Percentiles rank a stretch among this genome's conserved stretches.
These are phyloP conservation scores for Peltaster fructicola DNA, from an alignment of 2,329 filamentous ascomycete genomes.

Conservation along the genomic window DNA sequence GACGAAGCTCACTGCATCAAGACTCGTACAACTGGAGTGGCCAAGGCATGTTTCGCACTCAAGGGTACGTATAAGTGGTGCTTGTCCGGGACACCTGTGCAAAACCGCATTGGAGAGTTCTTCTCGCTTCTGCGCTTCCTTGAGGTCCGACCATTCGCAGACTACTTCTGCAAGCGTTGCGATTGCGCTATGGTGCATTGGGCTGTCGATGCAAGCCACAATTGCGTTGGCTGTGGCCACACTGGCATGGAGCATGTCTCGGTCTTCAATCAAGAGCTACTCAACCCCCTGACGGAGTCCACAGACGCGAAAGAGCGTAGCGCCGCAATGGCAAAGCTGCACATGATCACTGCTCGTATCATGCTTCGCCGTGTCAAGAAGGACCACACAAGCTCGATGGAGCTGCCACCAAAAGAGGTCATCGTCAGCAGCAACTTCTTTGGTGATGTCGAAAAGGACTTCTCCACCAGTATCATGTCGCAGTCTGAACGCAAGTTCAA, in stretches of 20 bases:
- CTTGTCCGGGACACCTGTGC: conserved; percentile 81
- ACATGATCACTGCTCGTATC: conserved; percentile 75
- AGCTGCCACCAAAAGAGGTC: conserved; percentile 87
- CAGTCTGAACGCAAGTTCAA: conserved; percentile 79
- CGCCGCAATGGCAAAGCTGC: conserved; percentile 62
- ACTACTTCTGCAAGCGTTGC: conserved; percentile 85
- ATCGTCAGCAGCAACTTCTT: conserved; percentile 91
- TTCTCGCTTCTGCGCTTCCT: conserved; percentile 89
- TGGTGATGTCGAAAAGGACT: conserved; percentile 87
- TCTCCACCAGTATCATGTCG: conserved; percentile 89
- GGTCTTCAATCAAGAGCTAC: conserved; percentile 84
- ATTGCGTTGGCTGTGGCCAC: conserved; percentile 53
- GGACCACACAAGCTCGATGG: conserved; percentile 87
- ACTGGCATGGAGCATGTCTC: conserved; percentile 52
- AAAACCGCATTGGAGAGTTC: conserved; percentile 94
- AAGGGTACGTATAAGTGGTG: conserved; percentile 88
- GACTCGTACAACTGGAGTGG: conserved; percentile 72
- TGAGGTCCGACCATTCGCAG: conserved; percentile 72
- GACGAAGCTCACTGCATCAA: conserved; percentile 96
- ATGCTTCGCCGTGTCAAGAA: conserved; percentile 93
- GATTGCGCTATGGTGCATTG: conserved; percentile 68
- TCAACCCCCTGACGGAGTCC: conserved; percentile 50
- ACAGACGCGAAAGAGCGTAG: conserved; percentile 38
- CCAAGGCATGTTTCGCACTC: conserved; percentile 85
- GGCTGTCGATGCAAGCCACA: conserved; percentile 54